Base-by-base conservation (phyloP, 2,329 filamentous ascomycete species). In the Calonectria honghensis region DNA sequence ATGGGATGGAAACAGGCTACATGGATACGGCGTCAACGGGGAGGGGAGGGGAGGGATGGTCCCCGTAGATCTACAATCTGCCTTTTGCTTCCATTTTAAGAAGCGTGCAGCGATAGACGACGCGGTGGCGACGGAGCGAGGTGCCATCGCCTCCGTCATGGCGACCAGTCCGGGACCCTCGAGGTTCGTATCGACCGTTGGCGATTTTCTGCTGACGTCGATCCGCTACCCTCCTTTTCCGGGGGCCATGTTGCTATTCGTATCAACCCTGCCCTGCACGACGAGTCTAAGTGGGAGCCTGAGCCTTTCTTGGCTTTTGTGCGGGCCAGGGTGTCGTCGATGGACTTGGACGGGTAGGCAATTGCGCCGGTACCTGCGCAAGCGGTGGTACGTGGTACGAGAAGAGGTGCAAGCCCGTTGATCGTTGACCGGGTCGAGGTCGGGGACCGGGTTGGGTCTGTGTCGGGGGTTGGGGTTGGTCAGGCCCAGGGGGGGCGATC, bases 341-440 rank as follows among this genome's bases (percentile, higher is more conserved):
- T 77, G 73, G 61, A 73, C 75, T 61, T 74, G 72, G 37, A 69
- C 70, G 74, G 69, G 45, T 24, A 48, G 45, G 45, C 45, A 70
- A 68, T 70, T 70, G 76, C 76, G 76, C 72, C 79, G 74, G 77
- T 79, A 80, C 74, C 78, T 80, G 74, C 77, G 79, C 71, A 77
- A 75, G 73, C 72, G 76, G 76, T 79, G 73, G 45, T 48, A 24
- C 45, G 54, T 59, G 32, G 78, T 76, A 72, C 74, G 77, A 79
- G 45, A 48, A 48, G n/a, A 48, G 45, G 79, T 73, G 73, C 54
- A 59, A 59, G 52, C 64, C 50, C 59, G 72, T 54, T 61, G 64
- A 37, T 70, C 72, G 68, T 77, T 79, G 76, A 68, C 45, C 45
- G 32, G 63, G 61, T 18, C 51, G 63, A 63, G 50, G 32, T 63